A percentile compares a stretch with the other conserved stretches of the same genome.
These are phyloP conservation scores for Syncephalastrum monosporum DNA, from an alignment of 371 early-diverging fungal species.

Conservation along the genomic window DNA sequence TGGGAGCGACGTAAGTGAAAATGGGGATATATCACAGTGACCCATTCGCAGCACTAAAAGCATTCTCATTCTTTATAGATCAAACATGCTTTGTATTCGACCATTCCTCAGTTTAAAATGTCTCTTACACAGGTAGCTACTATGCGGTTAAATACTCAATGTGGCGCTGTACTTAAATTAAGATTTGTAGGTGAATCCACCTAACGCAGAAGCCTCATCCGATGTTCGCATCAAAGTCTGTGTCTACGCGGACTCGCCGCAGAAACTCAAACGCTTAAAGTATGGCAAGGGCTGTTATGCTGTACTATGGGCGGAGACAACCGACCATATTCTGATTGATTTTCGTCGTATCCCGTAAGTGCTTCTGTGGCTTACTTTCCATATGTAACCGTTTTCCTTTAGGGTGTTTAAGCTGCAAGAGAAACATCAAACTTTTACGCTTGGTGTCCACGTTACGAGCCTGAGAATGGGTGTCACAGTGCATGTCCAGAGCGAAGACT, in stretches of 20 bases:
- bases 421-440: slow-evolving; percentile 13
- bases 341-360: slow-evolving; percentile 42
- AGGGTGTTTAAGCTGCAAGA: slow-evolving; percentile 17
- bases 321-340: slow-evolving; percentile 26
- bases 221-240: slow-evolving; percentile 4
- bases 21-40: neutral
- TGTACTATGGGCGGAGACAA: slow-evolving; percentile 33
- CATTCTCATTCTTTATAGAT: neutral
- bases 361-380: neutral
- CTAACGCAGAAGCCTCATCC: neutral
- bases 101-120: slow-evolving; percentile 18
- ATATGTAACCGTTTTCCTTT: neutral
- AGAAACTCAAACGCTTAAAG: slow-evolving; percentile 10
- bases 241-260: slow-evolving; percentile 15
- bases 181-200: neutral
- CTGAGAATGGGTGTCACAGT: slow-evolving; percentile 14
- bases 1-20: slow-evolving; percentile 36
- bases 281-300: slow-evolving; percentile 28
- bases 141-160: neutral
- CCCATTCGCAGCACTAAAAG: neutral
- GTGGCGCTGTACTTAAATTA: no score
- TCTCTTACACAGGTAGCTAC: slow-evolving; percentile 3
- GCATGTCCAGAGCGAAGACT: slow-evolving; percentile 40
- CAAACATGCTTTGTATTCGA: slow-evolving; percentile 11
- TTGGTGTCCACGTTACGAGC: slow-evolving; percentile 14